These are phyloP conservation scores for Macrolepiota albuminosa DNA, from an alignment of 768 basidiomycete species.

Conservation along the genomic window DNA sequence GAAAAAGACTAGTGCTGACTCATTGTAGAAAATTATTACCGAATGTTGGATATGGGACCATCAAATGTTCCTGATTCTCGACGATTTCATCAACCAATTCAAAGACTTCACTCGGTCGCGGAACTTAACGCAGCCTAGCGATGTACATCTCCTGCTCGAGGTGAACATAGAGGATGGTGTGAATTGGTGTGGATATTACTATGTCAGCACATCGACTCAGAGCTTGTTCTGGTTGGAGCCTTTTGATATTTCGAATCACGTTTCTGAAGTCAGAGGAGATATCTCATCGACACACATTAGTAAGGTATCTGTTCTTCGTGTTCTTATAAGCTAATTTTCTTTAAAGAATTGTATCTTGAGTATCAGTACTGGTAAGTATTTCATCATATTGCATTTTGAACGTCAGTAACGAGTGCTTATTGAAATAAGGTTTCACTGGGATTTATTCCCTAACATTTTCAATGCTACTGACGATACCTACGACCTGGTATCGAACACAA, in stretches of 20 bases:
- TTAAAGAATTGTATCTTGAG: constrained; percentile 8
- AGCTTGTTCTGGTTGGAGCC: constrained; percentile 6
- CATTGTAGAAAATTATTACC: constrained; percentile 2
- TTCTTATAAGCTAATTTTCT: not conserved
- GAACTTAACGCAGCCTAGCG: not conserved
- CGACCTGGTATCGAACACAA: constrained; percentile 6
- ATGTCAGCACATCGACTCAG: not conserved
- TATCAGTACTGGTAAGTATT: constrained; percentile 9
- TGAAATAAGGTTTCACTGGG: constrained; percentile 9
- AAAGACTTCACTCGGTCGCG: constrained; percentile 1
- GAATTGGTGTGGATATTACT: constrained; percentile 7
- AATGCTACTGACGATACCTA: not conserved
- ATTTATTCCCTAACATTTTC: constrained; percentile 7
- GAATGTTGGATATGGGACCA: constrained; percentile 6
- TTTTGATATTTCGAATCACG: not conserved
- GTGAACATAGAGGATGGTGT: not conserved
- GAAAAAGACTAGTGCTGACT: not conserved
- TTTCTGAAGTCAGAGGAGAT: not conserved
- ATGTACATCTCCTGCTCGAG: constrained; percentile 3
- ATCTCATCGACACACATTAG: not conserved
- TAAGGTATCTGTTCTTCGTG: not conserved
- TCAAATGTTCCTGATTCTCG: not conserved
- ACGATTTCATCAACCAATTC: not conserved
- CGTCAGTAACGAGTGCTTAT: not conserved
- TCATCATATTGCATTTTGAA: not conserved